These are phyloP conservation scores for Solanum peruvianum DNA, from an alignment of 257 asterid genomes.

Conservation along the genomic window DNA sequence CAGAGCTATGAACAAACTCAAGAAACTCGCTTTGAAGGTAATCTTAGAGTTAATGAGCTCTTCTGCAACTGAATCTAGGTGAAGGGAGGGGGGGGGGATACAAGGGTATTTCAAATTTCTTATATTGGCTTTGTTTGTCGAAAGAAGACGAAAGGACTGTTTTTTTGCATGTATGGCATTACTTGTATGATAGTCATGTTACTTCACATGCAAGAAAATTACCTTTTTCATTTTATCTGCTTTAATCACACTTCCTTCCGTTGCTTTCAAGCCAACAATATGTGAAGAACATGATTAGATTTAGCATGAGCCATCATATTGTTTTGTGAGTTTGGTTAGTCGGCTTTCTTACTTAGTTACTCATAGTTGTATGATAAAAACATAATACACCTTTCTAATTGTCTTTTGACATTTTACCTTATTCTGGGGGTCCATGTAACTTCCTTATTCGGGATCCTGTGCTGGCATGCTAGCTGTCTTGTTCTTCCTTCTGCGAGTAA, in stretches of 20 bases:
- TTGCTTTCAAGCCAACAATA: neutral
- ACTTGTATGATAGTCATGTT: neutral
- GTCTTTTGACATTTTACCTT: neutral
- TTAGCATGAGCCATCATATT: neutral
- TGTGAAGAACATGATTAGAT: neutral
- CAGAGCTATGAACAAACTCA: constrained; percentile 92
- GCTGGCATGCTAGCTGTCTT: neutral
- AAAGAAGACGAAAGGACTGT: neutral
- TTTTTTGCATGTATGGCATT: neutral
- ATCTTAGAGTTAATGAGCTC: neutral
- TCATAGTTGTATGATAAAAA: neutral
- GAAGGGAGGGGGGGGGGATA: neutral
- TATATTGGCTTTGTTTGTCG: neutral
- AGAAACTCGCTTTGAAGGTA: constrained; percentile 85
- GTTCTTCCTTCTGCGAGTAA: neutral
- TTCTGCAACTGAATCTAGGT: neutral
- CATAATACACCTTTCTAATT: neutral
- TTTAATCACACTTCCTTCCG: neutral
- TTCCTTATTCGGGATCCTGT: neutral
- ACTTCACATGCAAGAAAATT: neutral
- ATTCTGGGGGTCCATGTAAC: neutral
- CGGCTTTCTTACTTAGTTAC: neutral
- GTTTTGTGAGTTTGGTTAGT: neutral
- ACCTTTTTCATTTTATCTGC: neutral
- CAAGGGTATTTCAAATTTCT: neutral